Base-by-base conservation (phyloP, 257 asterid species). In the Ilex asprella region DNA sequence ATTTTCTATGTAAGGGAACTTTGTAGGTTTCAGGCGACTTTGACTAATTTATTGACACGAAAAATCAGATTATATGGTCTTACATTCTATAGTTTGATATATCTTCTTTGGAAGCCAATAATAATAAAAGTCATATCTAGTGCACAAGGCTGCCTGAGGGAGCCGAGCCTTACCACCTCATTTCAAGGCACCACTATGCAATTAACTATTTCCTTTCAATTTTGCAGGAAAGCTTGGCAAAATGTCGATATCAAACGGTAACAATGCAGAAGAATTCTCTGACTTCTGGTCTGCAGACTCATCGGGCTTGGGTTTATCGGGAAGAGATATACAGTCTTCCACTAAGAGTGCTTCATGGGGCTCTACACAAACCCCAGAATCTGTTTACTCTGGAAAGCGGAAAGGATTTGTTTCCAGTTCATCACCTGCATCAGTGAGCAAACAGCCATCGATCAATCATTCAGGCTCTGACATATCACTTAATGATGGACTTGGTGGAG, bases 141-240 rank as follows among this genome's bases (percentile, higher is more conserved):
- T 21, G 27, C 27, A 21, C 27, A 21, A 21, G 27, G 27, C 27
- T 21, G 27, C 27, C 27, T 21, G 27, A 21, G 27, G 27, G 27
- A 21, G 27, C 27, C 27, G 27, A 21, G 27, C 27, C 27, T 21
- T 21, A 21, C 27, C 27, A 21, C 27, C 1, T 0, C 27, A 6
- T 41, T 41, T 41, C 10, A 41, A 41, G 47, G 47, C 7, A 41
- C 7, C 12, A 41, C 7, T 11, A 21, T 39, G 30, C 10, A 10
- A 2, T 49, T 52, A 6, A 12, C 52, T 30, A 21, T 16, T 3
- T 53, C 13, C 11, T 56, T 51, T 50, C 10, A 32, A 32, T 27
- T 53, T 43, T 70, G 62, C 58, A 70, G 76, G 70, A 27, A 70
- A 54, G 31, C 7, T 44, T 35, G 52, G 31, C 6, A 50, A 52